phyloP scores from a whole-genome alignment of 2,329 filamentous ascomycete genomes.

The Fusarium temperatum region DNA sequence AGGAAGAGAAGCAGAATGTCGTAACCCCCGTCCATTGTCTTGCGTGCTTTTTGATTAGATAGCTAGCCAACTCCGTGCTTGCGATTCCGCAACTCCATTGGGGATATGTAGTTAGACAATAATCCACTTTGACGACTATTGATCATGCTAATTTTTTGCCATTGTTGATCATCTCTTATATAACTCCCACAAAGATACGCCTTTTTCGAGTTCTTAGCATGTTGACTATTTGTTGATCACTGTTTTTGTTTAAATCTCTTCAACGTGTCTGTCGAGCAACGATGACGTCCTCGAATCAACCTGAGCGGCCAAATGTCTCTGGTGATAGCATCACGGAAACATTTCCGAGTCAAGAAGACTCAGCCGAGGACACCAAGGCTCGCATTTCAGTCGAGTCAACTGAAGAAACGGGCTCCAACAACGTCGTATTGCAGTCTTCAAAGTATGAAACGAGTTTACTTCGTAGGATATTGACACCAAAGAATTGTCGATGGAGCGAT shows the following conservation, averaged over 20 bases:
- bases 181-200: neutral
- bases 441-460: slow-evolving; percentile 39
- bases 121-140: slow-evolving; percentile 9
- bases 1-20: neutral
- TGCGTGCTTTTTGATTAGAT: slow-evolving; percentile 27
- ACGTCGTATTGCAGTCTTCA: slow-evolving; percentile 5
- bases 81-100: slow-evolving; percentile 18
- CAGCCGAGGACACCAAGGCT: neutral
- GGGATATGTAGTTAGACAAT: slow-evolving; percentile 3
- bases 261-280: neutral
- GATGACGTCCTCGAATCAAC: slow-evolving; percentile 24
- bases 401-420: slow-evolving; percentile 13
- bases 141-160: neutral
- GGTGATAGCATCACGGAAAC: slow-evolving; percentile 16
- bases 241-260: neutral
- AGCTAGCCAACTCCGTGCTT: neutral
- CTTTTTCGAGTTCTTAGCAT: neutral
- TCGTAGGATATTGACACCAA: slow-evolving; percentile 58
- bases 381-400: slow-evolving; percentile 13
- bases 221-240: neutral
- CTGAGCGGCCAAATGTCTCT: neutral
- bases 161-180: neutral
- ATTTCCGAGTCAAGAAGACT: neutral
- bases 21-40: neutral
- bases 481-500: slow-evolving; percentile 73